A percentile compares a stretch with the other conserved stretches of the same genome.
Evolutionary conservation across 2,329 filamentous ascomycete species (phyloP).

Genomic region (Ophiostoma fasciatum): DNA sequence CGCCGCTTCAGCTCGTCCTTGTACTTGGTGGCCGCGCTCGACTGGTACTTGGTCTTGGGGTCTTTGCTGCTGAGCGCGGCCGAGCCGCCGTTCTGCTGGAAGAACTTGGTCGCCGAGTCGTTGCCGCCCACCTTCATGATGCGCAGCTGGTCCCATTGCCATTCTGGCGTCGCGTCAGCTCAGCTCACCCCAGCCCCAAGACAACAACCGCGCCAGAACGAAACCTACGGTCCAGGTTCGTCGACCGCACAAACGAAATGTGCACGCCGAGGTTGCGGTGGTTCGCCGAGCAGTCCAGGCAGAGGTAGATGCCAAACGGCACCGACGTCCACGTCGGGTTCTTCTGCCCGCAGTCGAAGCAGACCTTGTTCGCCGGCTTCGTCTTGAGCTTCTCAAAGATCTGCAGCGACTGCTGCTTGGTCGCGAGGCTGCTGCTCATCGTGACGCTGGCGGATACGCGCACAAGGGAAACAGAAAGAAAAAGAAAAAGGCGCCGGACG

Average conservation of each 20-base stretch:
- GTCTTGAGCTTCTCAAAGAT: conserved; percentile 96
- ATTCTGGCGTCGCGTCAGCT: conserved; percentile 40
- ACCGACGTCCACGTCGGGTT: conserved; percentile 98
- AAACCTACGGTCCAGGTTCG: conserved; percentile 87
- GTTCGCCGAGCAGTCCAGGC: conserved; percentile 92
- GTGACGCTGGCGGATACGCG: conserved; percentile 19
- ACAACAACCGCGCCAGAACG: too few species aligned
- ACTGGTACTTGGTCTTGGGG: conserved; percentile 91
- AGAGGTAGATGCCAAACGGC: conserved; percentile 89
- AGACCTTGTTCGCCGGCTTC: conserved; percentile 94
- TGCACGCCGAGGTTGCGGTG: conserved; percentile 97
- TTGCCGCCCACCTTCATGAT: conserved; percentile 98
- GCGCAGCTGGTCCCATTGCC: conserved; percentile 98
- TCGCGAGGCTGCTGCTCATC: conserved; percentile 57
- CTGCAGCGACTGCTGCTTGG: conserved; percentile 89
- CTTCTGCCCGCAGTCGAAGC: conserved; percentile 96
- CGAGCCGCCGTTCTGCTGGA: conserved; percentile 88
- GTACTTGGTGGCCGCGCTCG: conserved; percentile 85
- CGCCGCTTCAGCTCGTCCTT: conserved; percentile 90
- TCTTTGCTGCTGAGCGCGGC: conserved; percentile 94
- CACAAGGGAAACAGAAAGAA: not conserved
- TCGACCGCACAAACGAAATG: conserved; percentile 97
- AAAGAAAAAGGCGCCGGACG: not conserved
- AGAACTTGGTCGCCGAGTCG: conserved; percentile 95
- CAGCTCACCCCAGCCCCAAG: not conserved